Evolutionary conservation across 2,329 filamentous ascomycete species (phyloP), one percentile per base, ranked within the genome.

Genomic region (Lojkania enalia): DNA sequence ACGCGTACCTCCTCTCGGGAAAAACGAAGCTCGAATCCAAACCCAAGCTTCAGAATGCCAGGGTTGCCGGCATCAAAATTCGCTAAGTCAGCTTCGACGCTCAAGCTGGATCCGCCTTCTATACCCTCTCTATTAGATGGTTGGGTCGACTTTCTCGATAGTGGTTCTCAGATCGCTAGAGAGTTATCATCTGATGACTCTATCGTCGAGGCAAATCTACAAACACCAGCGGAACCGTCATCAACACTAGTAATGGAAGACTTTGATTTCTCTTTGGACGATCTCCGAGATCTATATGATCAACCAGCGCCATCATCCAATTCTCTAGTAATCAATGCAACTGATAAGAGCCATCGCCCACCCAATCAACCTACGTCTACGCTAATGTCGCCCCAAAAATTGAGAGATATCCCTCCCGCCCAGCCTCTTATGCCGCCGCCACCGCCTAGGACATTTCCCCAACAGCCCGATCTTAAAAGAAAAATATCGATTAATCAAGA

Each of bases 121-220:
- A 13, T 42, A 3, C 12, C 36, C n/a, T 2, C 23, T 4, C 4
- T 19, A 6, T 15, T 30, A 5, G 67, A 69, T 29, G 52, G 48
- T 2, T 70, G 67, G 67, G 67, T 63, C 39, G 66, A 72, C 30
- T 72, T 75, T n/a, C 58, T 76, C 2, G 73, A 70, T n/a, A 73
- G 66, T 45, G 70, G 66, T 25, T 73, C 73, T 0, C 74, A 77
- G 46, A 71, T 76, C 25, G 72, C 71, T 5, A 66, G 73, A 6
- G 73, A 76, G 21, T 55, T 76, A 6, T 60, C 58, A 2, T 47
- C 44, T 13, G 64, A 63, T 12, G 36, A 19, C 7, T 14, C 20
- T 13, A 5, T 14, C 11, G 2, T n/a, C 23, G 25, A 13, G 20
- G 41, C 15, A 42, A 42, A 16, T 20, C 46, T 4, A n/a, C 39